Base-by-base conservation (phyloP, 2,329 filamentous ascomycete genomes). In the Fusarium heterosporum region DNA sequence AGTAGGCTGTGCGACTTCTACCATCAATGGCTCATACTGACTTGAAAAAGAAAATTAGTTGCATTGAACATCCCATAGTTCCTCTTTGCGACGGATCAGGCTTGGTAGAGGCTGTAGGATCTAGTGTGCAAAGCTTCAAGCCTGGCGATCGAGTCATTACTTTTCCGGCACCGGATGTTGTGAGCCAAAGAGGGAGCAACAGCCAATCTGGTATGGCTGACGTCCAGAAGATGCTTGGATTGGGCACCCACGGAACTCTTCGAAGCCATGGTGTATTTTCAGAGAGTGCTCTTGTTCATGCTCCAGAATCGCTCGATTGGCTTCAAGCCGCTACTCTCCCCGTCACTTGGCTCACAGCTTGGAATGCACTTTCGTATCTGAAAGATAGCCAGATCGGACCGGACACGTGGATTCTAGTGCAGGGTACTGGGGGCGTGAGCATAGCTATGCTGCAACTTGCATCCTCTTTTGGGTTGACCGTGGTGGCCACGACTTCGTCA, bases 401-500 rank as follows among this genome's bases (percentile, higher is more conserved):
- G 0, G 77, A 73, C 0, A 70, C 76, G 12, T 76, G 72, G 71
- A 70, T 81, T 0, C 69, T 81, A 2, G 73, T 78, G 3, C 79
- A 80, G 45, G 79, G 80, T 17, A 81, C 74, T 1, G 80, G 78
- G 5, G 80, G 80, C 4, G 78, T 81, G 10, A 78, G 76, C 42
- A 70, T 79, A 6, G 76, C 76, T 10, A 73, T 72, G 4, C 60
- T 81, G 9, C 78, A 80, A 55, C 68, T 81, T 38, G 84, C 84
- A 9, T 78, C 80, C 43, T 83, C 84, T 1, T 79, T 79, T 2
- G 85, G 84, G 4, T 83, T 84, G 10, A 82, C 64, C 2, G 83
- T 88, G 2, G 85, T 90, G 38, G 81, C 88, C 1, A 90, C 87
- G 0, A 88, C 85, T 0, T 87, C 84, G 0, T 85, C 83, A 1